Evolutionary conservation across 257 asterid species (phyloP).

Genomic region (Nicotiana benthamiana): DNA sequence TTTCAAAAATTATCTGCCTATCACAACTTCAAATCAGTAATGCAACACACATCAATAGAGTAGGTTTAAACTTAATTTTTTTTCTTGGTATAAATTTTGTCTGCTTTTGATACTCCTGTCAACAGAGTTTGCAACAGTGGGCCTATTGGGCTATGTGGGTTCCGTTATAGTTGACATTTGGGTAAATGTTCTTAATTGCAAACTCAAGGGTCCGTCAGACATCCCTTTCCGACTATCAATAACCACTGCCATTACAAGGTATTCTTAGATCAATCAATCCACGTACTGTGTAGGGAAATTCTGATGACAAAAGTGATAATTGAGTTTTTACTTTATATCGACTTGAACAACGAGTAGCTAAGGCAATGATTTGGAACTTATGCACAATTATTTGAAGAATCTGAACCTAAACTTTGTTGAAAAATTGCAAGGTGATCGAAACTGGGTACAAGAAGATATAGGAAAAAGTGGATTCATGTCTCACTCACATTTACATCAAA

Average conservation of each 20-base stretch:
- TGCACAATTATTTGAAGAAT: not conserved
- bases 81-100: not conserved
- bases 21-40: not conserved
- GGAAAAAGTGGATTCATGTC: not conserved
- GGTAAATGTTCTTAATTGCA: not conserved
- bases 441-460: not conserved
- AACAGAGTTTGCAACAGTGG: not conserved
- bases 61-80: not conserved
- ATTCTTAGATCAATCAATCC: not conserved
- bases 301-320: not conserved
- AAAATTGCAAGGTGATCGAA: not conserved
- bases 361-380: not conserved
- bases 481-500: not conserved
- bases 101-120: not conserved
- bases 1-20: not conserved
- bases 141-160: not conserved
- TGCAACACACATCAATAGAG: not conserved
- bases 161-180: not conserved
- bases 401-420: not conserved
- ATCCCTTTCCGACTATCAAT: not conserved
- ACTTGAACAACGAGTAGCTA: not conserved
- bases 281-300: not conserved
- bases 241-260: not conserved
- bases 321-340: not conserved
- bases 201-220: not conserved